Evolutionary conservation across 2,329 filamentous ascomycete genomes (phyloP), one percentile per base, ranked within the genome.

Genomic region (Bimuria novae-zelandiae): DNA sequence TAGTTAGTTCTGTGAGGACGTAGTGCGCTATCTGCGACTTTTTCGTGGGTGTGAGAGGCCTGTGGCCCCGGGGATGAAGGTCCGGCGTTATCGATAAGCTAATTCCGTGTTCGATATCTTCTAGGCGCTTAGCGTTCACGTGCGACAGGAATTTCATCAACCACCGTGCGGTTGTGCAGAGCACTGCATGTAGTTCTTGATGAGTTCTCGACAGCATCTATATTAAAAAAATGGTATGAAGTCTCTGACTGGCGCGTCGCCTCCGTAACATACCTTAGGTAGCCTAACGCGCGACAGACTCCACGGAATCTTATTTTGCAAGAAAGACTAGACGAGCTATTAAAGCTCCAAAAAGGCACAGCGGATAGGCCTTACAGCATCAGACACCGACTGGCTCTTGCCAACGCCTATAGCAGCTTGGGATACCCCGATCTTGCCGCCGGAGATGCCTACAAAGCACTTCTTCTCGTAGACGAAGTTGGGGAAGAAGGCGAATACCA

Each of bases 371-470:
- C 75, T 7, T 77, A 77, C 56, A 76, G 73, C 55, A 70, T 76
- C 40, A 25, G 55, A 19, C 63, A 68, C 42, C 69, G 74, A 19
- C 77, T 88, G 7, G 82, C 88, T 58, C 84, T 92, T 27, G 90
- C 90, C 21, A 77, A 83, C 29, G 79, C 89, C 36, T 86, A 97
- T 72, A 82, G 86, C 14, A 79, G 85, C 40, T 80, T 97, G 41
- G 90, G 86, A 32, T 97, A 96, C 72, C 90, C 91, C 0, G 94
- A 99, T 72, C 83, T 99, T 33, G 92, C 92, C 4, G 87, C 88
- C 10, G 90, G 91, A 29, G 92, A 97, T 78, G 90, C 91, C 4
- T 97, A 97, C 71, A 88, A 89, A 50, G 92, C 92, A 1, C 81
- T 97, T n/a, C 83, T 96, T 3, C 78, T 99, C 41, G 83, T 89